Evolutionary conservation across 345 rosid genomes (phyloP).

Genomic region (Adansonia digitata): DNA sequence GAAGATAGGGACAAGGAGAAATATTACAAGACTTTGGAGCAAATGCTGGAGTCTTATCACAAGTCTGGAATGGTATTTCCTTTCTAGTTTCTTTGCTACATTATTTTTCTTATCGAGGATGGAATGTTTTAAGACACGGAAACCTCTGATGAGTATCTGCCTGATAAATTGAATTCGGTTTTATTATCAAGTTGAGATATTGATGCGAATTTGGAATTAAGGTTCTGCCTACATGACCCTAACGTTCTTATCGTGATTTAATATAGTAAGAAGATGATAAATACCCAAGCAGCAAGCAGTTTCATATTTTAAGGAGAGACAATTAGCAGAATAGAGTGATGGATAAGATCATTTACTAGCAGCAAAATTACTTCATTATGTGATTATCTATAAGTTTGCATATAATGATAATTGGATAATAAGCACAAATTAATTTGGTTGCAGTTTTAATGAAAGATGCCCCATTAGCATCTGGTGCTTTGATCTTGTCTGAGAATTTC

Average conservation of each 20-base stretch:
- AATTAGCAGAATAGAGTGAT: background rate
- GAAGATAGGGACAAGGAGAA: slow-evolving; percentile 65
- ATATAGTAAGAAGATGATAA: background rate
- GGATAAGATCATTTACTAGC: background rate
- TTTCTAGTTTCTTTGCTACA: slow-evolving; percentile 2
- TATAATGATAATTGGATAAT: background rate
- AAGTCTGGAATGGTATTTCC: slow-evolving; percentile 55
- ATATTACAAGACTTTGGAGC: slow-evolving; percentile 50
- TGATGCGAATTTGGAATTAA: background rate
- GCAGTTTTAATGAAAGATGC: no score
- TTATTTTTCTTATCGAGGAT: background rate
- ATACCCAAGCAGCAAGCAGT: background rate
- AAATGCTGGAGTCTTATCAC: slow-evolving; percentile 59
- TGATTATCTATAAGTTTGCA: slow-evolving; percentile 1
- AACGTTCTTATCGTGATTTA: background rate
- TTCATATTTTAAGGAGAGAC: background rate
- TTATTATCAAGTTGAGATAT: background rate
- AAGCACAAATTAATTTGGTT: background rate
- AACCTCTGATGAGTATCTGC: background rate
- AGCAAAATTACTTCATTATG: background rate
- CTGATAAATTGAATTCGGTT: background rate
- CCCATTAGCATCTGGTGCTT: background rate
- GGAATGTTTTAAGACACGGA: background rate
- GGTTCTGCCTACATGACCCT: background rate
- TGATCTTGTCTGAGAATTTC: background rate